Evolutionary conservation across 805 yeast species (phyloP).

Genomic region (Saturnispora gosingensis): DNA sequence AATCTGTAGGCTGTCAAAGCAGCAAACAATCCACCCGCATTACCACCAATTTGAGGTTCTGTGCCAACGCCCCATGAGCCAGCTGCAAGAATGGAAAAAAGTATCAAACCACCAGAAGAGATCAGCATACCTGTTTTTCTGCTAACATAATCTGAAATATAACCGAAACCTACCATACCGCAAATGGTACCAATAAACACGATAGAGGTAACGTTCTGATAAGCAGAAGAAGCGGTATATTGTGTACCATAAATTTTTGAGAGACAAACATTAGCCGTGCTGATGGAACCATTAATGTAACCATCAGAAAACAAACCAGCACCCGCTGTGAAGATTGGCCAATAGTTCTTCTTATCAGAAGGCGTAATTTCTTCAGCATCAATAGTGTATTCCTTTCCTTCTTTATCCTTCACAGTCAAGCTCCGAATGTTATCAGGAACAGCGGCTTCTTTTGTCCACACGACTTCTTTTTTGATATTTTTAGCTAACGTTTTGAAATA

Average conservation of each 20-base stretch:
- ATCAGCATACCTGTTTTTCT: conserved; percentile 77
- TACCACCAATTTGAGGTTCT: conserved; percentile 30
- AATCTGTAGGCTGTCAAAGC: conserved; percentile 79
- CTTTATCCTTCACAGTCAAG: conserved; percentile 14
- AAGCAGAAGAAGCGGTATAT: conserved; percentile 57
- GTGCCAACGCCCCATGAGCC: conserved; percentile 78
- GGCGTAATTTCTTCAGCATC: conserved; percentile 22
- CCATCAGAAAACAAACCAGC: conserved; percentile 94
- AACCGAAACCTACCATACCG: conserved; percentile 78
- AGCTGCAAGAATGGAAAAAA: conserved; percentile 71
- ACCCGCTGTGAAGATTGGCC: conserved; percentile 78
- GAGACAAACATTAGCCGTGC: conserved; percentile 22
- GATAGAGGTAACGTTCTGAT: conserved; percentile 73
- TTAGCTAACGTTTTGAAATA: conserved; percentile 2
- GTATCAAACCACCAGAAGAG: conserved; percentile 64
- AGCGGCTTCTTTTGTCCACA: conserved; percentile 18
- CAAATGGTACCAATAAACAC: conserved; percentile 89
- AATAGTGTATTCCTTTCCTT: conserved; percentile 16
- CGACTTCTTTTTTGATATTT: conserved; percentile 18
- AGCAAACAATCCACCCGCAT: conserved; percentile 68
- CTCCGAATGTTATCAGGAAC: conserved; percentile 13
- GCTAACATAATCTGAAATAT: conserved; percentile 66
- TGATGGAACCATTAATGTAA: conserved; percentile 76
- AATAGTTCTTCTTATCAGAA: conserved; percentile 22
- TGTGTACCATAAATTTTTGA: conserved; percentile 48